Conservation (phyloP, 2,329 filamentous ascomycete species). For the Fusarium sp. region DNA sequence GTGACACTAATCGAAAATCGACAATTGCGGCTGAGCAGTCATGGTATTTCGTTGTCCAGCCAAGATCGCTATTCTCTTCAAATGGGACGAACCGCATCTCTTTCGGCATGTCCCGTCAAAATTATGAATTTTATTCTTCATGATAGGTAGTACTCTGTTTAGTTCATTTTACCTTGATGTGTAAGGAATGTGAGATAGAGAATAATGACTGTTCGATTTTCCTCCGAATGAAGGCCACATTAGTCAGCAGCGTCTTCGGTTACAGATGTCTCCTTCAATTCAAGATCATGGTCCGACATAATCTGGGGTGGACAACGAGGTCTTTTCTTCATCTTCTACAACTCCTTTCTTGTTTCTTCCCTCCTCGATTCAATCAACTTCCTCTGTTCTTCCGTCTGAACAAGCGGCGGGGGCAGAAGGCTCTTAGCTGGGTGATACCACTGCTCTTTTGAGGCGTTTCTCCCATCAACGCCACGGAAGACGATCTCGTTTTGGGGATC, state of each 20-base stretch:
- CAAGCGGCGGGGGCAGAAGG: neutral
- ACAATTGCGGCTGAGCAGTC: constrained; percentile 13
- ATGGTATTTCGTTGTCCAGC: neutral
- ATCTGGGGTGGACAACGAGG: neutral
- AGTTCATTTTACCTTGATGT: no score
- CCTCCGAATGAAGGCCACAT: no score
- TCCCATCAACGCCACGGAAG: neutral
- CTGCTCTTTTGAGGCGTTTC: neutral
- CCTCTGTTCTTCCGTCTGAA: neutral
- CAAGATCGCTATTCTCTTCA: neutral
- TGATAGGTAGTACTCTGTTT: neutral
- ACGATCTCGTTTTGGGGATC: neutral
- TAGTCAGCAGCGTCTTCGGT: neutral
- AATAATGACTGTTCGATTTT: no score
- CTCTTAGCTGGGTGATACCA: neutral
- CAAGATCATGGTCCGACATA: neutral
- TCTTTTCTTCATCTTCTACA: neutral
- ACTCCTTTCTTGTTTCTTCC: neutral
- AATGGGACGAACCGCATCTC: neutral
- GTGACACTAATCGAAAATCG: neutral
- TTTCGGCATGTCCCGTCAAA: neutral
- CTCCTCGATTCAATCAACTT: neutral
- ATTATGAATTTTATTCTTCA: neutral
- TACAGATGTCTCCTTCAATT: neutral
- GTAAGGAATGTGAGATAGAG: no score